Evolutionary conservation across 2,329 filamentous ascomycete species (phyloP).

Genomic region (Penicillium glabrum): DNA sequence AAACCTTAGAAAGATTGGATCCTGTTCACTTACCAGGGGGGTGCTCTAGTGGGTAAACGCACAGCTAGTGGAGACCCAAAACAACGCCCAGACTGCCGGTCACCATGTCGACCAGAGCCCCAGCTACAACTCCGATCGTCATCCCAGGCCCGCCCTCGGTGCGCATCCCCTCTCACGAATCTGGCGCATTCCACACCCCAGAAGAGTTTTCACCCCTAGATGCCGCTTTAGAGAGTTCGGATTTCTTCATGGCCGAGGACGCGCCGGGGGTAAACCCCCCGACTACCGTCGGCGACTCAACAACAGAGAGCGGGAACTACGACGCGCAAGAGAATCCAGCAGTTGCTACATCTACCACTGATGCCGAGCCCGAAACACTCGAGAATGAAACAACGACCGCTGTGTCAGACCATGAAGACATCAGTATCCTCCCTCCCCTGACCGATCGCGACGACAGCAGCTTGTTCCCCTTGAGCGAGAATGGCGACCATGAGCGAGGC

Average conservation of each 20-base stretch:
- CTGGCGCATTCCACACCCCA: conserved; percentile 36
- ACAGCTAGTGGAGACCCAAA: conserved; percentile 27
- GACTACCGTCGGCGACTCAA: conserved; percentile 23
- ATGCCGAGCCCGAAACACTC: conserved; percentile 16
- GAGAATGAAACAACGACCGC: conserved; percentile 16
- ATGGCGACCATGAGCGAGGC: conserved; percentile 33
- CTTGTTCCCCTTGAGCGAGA: conserved; percentile 29
- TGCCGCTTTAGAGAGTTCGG: conserved; percentile 27
- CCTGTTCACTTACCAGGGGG: conserved; percentile 15
- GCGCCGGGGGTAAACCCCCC: conserved; percentile 25
- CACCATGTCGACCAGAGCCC: conserved; percentile 34
- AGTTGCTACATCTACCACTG: conserved; percentile 1
- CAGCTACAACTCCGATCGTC: conserved; percentile 22
- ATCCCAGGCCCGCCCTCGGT: conserved; percentile 20
- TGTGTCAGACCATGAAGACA: conserved; percentile 27
- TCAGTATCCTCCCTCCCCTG: conserved; percentile 31
- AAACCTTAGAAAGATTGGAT: conserved; percentile 5
- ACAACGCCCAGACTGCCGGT: conserved; percentile 26
- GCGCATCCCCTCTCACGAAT: conserved; percentile 28
- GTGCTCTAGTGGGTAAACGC: conserved; percentile 14
- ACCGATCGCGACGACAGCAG: conserved; percentile 37
- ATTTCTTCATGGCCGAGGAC: conserved; percentile 34
- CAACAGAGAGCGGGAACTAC: conserved; percentile 12
- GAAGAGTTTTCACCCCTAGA: conserved; percentile 30
- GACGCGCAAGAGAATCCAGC: conserved; percentile 19